phyloP scores from a whole-genome alignment of 1,284 basidiomycete genomes.

The Violaceomyces palustris region DNA sequence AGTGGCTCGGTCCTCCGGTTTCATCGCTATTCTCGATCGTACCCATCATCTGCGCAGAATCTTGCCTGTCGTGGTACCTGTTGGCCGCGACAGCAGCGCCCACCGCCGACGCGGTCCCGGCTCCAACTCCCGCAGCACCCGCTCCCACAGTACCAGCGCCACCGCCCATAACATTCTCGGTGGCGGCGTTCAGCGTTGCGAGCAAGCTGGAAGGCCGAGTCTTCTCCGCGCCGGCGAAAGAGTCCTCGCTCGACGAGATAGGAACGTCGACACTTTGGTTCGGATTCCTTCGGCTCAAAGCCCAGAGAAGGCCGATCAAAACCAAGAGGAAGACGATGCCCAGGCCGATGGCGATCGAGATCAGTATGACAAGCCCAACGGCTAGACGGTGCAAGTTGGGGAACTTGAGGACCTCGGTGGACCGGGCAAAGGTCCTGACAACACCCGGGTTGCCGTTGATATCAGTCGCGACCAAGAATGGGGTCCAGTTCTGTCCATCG shows the following conservation, averaged over 20 bases:
- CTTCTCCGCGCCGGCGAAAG: conserved; percentile 32
- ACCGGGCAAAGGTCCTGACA: conserved; percentile 66
- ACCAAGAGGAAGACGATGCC: conserved; percentile 89
- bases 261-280: conserved; percentile 28
- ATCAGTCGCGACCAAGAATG: conserved; percentile 72
- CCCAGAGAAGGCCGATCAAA: conserved; percentile 80
- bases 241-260: conserved; percentile 31
- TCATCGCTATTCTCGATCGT: conserved; percentile 30
- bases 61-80: conserved; percentile 56
- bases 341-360: conserved; percentile 92
- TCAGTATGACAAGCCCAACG: conserved; percentile 86
- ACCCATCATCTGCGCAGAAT: conserved; percentile 19
- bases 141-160: conserved; percentile 74
- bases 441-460: conserved; percentile 67
- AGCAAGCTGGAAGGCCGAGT: conserved; percentile 40
- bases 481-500: conserved; percentile 77
- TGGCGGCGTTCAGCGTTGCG: conserved; percentile 54
- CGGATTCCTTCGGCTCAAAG: conserved; percentile 66
- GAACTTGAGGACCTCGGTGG: conserved; percentile 57
- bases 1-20: conserved; percentile 54
- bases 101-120: conserved; percentile 6
- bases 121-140: conserved; percentile 59
- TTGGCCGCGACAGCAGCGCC: conserved; percentile 17
- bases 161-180: conserved; percentile 79
- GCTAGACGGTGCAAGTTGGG: conserved; percentile 58